phyloP scores from a whole-genome alignment of 306 rosid species.

The Cicer yamashitae region DNA sequence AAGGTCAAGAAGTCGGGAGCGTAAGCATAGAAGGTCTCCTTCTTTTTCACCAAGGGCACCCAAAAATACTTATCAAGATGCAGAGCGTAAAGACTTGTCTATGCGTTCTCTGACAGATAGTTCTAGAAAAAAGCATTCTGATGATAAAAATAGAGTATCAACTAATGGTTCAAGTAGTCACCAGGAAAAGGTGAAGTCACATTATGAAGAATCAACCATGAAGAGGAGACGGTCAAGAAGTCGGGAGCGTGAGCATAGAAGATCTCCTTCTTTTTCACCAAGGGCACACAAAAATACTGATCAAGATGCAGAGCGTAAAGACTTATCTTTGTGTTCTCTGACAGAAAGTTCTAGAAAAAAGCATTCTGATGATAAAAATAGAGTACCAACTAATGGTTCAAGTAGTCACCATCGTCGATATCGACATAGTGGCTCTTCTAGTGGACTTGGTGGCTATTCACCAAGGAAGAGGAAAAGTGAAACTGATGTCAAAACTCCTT shows the following conservation, averaged over 20 bases:
- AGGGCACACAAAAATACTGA: constrained; percentile 53
- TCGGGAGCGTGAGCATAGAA: constrained; percentile 59
- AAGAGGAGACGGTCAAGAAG: constrained; percentile 74
- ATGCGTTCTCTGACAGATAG: constrained; percentile 54
- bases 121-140: constrained; percentile 63
- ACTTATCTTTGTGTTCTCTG: constrained; percentile 49
- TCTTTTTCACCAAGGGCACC: constrained; percentile 63
- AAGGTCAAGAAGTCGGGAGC: constrained; percentile 68
- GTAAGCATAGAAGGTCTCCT: constrained; percentile 55
- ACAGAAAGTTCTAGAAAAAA: constrained; percentile 64
- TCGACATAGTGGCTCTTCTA: constrained; percentile 59
- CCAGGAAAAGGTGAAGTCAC: constrained; percentile 52
- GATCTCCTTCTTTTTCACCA: constrained; percentile 63
- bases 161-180: constrained; percentile 46
- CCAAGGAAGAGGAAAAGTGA: constrained; percentile 92
- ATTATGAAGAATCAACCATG: constrained; percentile 59
- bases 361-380: constrained; percentile 63
- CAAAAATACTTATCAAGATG: constrained; percentile 50
- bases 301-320: constrained; percentile 51
- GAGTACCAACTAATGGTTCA: constrained; percentile 68
- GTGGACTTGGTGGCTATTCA: constrained; percentile 98
- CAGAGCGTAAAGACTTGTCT: constrained; percentile 51
- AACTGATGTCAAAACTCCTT: constrained; percentile 78
- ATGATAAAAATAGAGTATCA: constrained; percentile 37
- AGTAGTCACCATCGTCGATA: constrained; percentile 65